Evolutionary conservation across 495 filamentous ascomycete species (phyloP), one percentile per base, ranked within the genome.

Genomic region (Friedmanniomyces simplex): DNA sequence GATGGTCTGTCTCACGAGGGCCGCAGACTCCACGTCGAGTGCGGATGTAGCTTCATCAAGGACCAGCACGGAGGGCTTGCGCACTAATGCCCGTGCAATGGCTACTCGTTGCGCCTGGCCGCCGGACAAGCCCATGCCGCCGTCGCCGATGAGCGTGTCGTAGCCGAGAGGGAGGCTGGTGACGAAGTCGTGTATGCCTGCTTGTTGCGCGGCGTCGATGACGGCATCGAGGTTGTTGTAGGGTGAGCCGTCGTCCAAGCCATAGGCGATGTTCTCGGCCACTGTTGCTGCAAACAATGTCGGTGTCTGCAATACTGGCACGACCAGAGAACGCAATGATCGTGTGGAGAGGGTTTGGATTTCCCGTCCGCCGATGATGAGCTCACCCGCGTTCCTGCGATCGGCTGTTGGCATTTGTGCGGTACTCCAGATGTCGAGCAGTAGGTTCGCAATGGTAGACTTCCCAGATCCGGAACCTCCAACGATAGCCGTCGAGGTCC

Each of bases 21-120:
- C 78, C 1, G 87, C 85, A n/a, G 76, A 83, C 57, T 82, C 78
- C 0, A 74, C 75, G 66, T 98, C 93, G 13, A 98, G 70, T 32
- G 82, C 83, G 26, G 82, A 86, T 0, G 93, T 97, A 3, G 91
- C 86, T 68, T 97, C 93, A 58, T 98, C 93, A 13, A 97, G 68
- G 0, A 98, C 78, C 20, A 97, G 66, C 7, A 96, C 68, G 41
- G 76, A 74, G 0, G 89, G 89, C 20, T 76, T 69, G 0, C 88
- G 73, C 2, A 86, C 74, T 1, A 97, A 70, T 3, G 91, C 91
- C 0, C 93, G 73, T 1, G 91, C 89, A 54, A 97, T 90, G 4
- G 83, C 81, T 6, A 97, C 59, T 0, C 89, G 77, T 64, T 96
- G 91, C 1, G 83, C 82, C 63, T 98, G 93, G 0, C 93, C 93